These are phyloP conservation scores for Solanum raphanifolium DNA, from an alignment of 257 asterid genomes.

Conservation along the genomic window DNA sequence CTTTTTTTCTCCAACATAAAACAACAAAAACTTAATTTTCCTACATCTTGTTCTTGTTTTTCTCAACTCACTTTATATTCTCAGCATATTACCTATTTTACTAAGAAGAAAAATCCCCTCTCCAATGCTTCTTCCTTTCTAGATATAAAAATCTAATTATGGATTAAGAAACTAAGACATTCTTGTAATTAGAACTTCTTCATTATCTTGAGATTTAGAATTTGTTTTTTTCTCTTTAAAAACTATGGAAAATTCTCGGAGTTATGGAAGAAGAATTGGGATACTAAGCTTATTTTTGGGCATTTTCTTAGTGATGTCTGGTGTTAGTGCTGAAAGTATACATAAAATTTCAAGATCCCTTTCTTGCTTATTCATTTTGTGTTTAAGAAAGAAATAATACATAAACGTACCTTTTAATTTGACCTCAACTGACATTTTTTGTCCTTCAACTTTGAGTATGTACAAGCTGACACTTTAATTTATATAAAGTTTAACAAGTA, in stretches of 20 bases:
- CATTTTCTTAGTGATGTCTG: conserved; percentile 4
- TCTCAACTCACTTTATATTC: conserved; percentile 18
- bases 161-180: not conserved
- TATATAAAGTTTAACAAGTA: not conserved
- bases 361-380: not conserved
- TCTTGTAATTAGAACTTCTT: not conserved
- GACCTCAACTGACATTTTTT: not conserved
- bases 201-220: not conserved
- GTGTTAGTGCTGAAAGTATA: conserved; percentile 36
- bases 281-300: conserved; percentile 2
- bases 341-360: not conserved
- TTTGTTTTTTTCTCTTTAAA: not conserved
- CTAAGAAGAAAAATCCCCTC: not conserved
- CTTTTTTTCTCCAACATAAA: not conserved
- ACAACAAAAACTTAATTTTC: not conserved
- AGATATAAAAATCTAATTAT: not conserved
- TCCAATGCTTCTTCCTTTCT: not conserved
- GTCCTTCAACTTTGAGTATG: not conserved
- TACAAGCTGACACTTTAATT: not conserved
- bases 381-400: not conserved
- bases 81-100: conserved; percentile 18
- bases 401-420: not conserved
- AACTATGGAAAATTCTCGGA: conserved; percentile 15
- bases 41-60: conserved; percentile 19
- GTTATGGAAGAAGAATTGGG: not conserved